Evolutionary conservation across 106 monocot genomes (phyloP), one percentile per base, ranked within the genome.

Genomic region (Dendrobium officinale): DNA sequence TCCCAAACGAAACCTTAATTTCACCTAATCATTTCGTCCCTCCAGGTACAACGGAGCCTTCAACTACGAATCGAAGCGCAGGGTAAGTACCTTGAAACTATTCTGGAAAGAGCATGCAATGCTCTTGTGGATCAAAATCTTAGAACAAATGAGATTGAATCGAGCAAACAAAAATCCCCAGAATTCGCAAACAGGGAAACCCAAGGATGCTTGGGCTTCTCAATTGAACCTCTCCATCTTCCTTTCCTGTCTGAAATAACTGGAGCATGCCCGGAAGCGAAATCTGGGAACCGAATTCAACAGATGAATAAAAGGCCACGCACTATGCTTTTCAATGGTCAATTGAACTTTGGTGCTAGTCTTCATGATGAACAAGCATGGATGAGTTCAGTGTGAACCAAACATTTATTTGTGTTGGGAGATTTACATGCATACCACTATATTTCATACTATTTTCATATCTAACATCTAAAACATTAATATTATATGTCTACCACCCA

Each of bases 21-120:
- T 48, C 48, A 48, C 11, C 3, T 13, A 51, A 51, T 0, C 51
- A 51, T 51, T 31, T 4, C 2, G 33, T 70, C 43, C 44, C 17
- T 42, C 72, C 81, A 91, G 91, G 91, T 91, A n/a, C 86, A 91
- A 79, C 82, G 68, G 24, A 88, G 84, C 82, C 84, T 91, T 64
- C 83, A 85, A 31, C 29, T 83, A 5, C 82, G 90, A 54, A 87
- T 90, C 24, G 87, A 85, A 61, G 90, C 90, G 8, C 90, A 90
- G 79, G 83, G 47, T 7, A 90, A 83, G 27, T 90, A 90, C 79
- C 82, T 87, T 17, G 83, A 90, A 19, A 85, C 85, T 33, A 90
- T 87, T 44, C 79, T 90, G 22, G 87, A 90, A 64, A 83, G 85
- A 48, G 90, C 90, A 9, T 85, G 83, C 79, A 85, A 55, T 13